Conservation (phyloP, 495 filamentous ascomycete genomes). For the Neurospora hispaniola region DNA sequence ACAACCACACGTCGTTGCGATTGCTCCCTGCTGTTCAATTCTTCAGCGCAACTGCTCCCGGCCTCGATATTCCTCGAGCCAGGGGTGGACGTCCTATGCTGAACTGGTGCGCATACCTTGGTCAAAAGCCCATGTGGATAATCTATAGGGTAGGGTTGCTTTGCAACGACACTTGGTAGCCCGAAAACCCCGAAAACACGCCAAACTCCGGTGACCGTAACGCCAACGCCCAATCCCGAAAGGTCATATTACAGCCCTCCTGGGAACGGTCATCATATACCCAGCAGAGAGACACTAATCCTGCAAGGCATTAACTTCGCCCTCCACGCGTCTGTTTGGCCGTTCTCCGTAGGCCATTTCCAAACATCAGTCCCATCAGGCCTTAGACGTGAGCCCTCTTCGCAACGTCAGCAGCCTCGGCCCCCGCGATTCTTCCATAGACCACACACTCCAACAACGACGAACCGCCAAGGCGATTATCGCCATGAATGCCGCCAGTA, state of each 20-base stretch:
- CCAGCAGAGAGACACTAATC: not conserved
- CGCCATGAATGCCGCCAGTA: constrained; percentile 45
- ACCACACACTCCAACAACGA: constrained; percentile 48
- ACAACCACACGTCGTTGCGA: not conserved
- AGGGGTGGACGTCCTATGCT: not conserved
- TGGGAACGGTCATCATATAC: too few species aligned
- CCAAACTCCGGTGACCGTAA: not conserved
- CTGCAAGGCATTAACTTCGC: too few species aligned
- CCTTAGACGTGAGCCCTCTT: not conserved
- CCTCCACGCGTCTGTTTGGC: not conserved
- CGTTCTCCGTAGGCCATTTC: not conserved
- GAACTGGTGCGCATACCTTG: not conserved
- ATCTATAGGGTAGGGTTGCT: not conserved
- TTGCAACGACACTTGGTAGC: not conserved
- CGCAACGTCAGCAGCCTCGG: constrained; percentile 3
- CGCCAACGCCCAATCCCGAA: not conserved
- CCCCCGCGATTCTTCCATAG: constrained; percentile 48
- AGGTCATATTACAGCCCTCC: not conserved
- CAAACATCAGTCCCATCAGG: not conserved
- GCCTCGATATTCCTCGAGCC: not conserved
- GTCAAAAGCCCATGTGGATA: not conserved
- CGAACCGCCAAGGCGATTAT: constrained; percentile 43
- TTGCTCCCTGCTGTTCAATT: not conserved
- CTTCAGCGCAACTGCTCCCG: not conserved
- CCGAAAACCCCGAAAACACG: not conserved